Percentiles rank a stretch among this genome's conserved stretches.
These are phyloP conservation scores for Paraphysoderma sedebokerense DNA, from an alignment of 371 early-diverging fungal genomes.

Conservation along the genomic window DNA sequence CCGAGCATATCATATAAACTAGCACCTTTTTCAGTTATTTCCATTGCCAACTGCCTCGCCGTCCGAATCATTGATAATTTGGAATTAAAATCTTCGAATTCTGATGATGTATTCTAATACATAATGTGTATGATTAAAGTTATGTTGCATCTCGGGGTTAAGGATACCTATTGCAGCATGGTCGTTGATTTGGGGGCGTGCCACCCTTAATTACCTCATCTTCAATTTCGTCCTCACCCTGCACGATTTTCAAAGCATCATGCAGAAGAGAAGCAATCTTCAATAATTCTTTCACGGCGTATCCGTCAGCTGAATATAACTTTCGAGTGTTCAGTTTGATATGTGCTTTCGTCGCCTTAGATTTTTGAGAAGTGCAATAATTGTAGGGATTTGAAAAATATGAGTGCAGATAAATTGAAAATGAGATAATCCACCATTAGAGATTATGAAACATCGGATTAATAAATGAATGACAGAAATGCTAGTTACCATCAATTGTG, in stretches of 20 bases:
- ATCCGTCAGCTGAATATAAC: conserved; percentile 28
- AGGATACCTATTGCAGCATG: too few relatives aligned
- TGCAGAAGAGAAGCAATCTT: conserved; percentile 19
- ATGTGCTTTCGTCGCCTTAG: conserved; percentile 20
- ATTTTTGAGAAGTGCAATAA: neutral
- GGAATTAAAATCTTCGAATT: conserved; percentile 16
- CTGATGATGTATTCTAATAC: too few relatives aligned
- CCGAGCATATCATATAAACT: conserved; percentile 19
- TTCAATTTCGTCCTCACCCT: too few relatives aligned
- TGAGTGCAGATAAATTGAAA: too few relatives aligned
- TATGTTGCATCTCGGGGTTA: too few relatives aligned
- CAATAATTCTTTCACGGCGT: conserved; percentile 21
- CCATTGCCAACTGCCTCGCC: conserved; percentile 16
- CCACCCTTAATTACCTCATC: too few relatives aligned
- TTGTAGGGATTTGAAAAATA: neutral
- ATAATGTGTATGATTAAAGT: too few relatives aligned
- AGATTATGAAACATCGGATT: neutral
- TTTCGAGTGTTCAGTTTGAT: conserved; percentile 22
- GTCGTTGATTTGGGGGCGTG: too few relatives aligned
- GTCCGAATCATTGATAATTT: conserved; percentile 15
- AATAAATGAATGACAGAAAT: neutral
- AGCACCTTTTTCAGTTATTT: conserved; percentile 21
- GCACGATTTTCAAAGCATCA: too few relatives aligned
- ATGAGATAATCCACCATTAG: too few relatives aligned
- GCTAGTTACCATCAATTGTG: conserved; percentile 15